Conservation (phyloP, 2,329 filamentous ascomycete species). For the Gaeumannomyces sp. region DNA sequence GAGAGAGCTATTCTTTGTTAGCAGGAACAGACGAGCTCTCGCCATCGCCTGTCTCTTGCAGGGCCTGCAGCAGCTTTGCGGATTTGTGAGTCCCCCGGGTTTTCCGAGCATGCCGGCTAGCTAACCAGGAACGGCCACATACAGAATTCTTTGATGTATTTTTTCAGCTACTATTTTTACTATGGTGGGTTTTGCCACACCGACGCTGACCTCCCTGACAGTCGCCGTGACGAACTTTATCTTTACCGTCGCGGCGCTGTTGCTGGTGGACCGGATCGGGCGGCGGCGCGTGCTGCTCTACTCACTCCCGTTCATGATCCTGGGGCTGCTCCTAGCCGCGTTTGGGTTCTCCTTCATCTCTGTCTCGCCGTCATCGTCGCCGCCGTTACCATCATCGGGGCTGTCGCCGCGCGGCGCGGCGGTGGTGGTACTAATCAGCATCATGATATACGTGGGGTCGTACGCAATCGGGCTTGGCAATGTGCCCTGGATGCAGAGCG, state of each 20-base stretch:
- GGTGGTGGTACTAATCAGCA: slow-evolving; percentile 60
- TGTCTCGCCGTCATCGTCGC: slow-evolving; percentile 31
- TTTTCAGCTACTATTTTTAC: slow-evolving; percentile 77
- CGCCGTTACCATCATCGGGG: slow-evolving; percentile 16
- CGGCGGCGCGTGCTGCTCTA: slow-evolving; percentile 73
- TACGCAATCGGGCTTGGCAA: slow-evolving; percentile 87
- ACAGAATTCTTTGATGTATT: slow-evolving; percentile 87
- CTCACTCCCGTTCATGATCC: slow-evolving; percentile 78
- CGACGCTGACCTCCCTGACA: slow-evolving; percentile 72
- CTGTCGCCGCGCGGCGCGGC: slow-evolving; percentile 30
- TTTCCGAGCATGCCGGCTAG: background rate
- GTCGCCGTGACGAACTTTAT: slow-evolving; percentile 77
- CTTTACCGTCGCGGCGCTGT: slow-evolving; percentile 69
- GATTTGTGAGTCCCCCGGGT: slow-evolving; percentile 53
- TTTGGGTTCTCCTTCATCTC: slow-evolving; percentile 62
- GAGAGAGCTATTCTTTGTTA: slow-evolving; percentile 48
- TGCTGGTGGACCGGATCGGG: slow-evolving; percentile 73
- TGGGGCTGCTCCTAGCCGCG: slow-evolving; percentile 65
- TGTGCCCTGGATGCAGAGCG: slow-evolving; percentile 93
- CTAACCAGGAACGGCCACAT: background rate
- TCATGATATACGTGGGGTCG: slow-evolving; percentile 76
- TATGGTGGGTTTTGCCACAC: slow-evolving; percentile 69
- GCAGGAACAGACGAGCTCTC: slow-evolving; percentile 66
- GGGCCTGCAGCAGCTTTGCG: slow-evolving; percentile 80
- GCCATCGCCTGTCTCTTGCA: slow-evolving; percentile 83